Conservation (phyloP, 2,329 filamentous ascomycete genomes). For the Ambrosiella xylebori region DNA sequence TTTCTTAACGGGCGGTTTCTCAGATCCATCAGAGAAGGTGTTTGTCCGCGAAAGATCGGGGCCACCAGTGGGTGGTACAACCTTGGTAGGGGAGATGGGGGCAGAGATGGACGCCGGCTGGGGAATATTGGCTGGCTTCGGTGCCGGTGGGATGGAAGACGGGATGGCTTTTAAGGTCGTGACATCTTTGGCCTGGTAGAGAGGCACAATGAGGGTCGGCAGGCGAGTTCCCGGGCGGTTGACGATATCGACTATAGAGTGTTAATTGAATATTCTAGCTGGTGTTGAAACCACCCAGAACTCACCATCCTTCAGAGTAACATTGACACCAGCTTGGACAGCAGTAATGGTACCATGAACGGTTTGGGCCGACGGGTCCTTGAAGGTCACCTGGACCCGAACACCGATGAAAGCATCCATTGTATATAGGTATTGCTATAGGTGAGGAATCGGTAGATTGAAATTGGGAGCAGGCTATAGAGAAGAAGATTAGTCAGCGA, state of each 20-base stretch:
- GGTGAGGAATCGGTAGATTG: not conserved
- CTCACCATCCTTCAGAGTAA: conserved; percentile 57
- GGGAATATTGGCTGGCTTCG: conserved; percentile 13
- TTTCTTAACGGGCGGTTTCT: not conserved
- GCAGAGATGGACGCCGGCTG: not conserved
- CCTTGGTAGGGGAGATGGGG: not conserved
- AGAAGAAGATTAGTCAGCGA: not conserved
- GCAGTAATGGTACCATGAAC: conserved; percentile 55
- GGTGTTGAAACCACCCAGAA: conserved; percentile 4
- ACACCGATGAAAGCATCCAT: conserved; percentile 48
- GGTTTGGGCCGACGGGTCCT: conserved; percentile 43
- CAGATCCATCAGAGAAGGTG: not conserved
- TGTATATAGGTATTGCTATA: not conserved
- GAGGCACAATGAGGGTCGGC: not conserved
- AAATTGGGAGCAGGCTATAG: not conserved
- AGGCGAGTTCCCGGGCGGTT: not conserved
- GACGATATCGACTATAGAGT: not conserved
- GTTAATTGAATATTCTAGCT: not conserved
- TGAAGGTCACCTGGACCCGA: conserved; percentile 57
- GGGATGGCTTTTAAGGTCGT: not conserved
- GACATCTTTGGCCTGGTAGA: not conserved
- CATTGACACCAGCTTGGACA: conserved; percentile 47
- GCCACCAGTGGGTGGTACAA: not conserved
- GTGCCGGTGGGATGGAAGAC: not conserved
- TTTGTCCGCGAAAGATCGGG: not conserved